Evolutionary conservation across 305 asterid species (phyloP), one percentile per base, ranked within the genome.

Genomic region (Solanum chacoense): DNA sequence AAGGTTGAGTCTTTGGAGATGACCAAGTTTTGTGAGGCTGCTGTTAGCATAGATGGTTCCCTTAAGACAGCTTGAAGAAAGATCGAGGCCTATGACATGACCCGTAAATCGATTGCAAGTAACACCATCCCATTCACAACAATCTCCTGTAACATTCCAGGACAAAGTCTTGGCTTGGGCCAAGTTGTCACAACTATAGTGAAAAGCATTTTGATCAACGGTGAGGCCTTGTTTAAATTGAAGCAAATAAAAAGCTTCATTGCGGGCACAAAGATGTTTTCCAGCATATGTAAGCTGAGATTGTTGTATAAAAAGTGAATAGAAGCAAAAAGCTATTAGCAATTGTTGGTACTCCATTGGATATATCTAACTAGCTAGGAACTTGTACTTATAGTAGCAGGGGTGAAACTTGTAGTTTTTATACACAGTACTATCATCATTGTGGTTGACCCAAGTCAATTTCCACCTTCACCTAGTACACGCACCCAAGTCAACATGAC

Each of bases 151-250:
- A 11, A 78, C 14, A 7, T 78, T 78, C 85, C 85, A 78, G 13
- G 35, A 78, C 3, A 13, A 26, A 36, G 22, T 77, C 85, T 24
- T 38, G 31, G 31, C 28, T 22, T 2, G 81, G 8, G 16, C 4
- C 40, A 1, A 1, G n/a, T n/a, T 37, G 29, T 65, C 72, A 65
- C 72, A 65, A 6, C 34, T 4, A 8, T 63, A 2, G 2, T 3
- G 1, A 22, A 2, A 2, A 63, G 1, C 50, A n/a, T 0, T 12
- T 6, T 0, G 11, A 77, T 6, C 59, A 77, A 36, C 0, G 0
- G 9, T 26, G 85, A 80, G 26, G 0, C 26, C 69, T 80, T 80
- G 85, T 5, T 26, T 26, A 40, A 79, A 79, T 26, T 79, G 85
- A 79, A 79, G 67, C 36, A 79, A 79, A 26, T 14, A 26, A 40